Percentiles rank a stretch among this genome's conserved stretches.
Conservation (phyloP, 1,139 yeast genomes). For the Candida smagusa region DNA sequence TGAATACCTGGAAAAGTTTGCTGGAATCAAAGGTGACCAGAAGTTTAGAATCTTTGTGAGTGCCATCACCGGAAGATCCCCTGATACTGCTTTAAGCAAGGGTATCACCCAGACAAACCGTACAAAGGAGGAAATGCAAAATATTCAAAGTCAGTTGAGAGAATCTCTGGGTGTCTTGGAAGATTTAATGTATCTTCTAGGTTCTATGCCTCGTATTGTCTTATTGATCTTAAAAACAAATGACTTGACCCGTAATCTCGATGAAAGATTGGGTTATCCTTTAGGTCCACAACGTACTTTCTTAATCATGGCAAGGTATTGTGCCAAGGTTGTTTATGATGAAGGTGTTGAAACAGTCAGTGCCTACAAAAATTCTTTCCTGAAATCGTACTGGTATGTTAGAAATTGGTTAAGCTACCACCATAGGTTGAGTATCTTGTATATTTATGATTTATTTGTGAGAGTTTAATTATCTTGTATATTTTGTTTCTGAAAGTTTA, state of each 20-base stretch:
- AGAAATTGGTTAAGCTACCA: conserved; percentile 43
- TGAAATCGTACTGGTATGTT: conserved; percentile 33
- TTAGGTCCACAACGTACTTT: conserved; percentile 88
- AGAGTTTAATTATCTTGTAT: conserved; percentile 10
- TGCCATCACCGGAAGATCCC: conserved; percentile 85
- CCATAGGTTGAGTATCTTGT: conserved; percentile 50
- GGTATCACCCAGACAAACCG: conserved; percentile 53
- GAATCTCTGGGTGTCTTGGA: conserved; percentile 61
- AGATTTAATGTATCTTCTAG: conserved; percentile 75
- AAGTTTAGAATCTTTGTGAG: conserved; percentile 85
- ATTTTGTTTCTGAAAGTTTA: too few species aligned
- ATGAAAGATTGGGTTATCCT: conserved; percentile 78
- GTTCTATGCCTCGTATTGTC: conserved; percentile 81
- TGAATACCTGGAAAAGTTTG: conserved; percentile 70
- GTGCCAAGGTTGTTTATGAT: conserved; percentile 74
- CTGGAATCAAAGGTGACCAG: conserved; percentile 70
- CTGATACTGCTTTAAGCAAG: conserved; percentile 41
- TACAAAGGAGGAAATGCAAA: conserved; percentile 52
- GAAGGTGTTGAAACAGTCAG: conserved; percentile 52
- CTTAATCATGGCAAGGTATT: conserved; percentile 83
- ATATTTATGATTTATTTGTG: conserved; percentile 49
- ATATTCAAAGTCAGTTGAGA: conserved; percentile 61
- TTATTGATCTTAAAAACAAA: conserved; percentile 86
- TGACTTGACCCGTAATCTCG: conserved; percentile 85
- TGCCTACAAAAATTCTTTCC: conserved; percentile 33